Evolutionary conservation across 345 rosid species (phyloP), one percentile per base, ranked within the genome.

Genomic region (Syzygium oleosum): DNA sequence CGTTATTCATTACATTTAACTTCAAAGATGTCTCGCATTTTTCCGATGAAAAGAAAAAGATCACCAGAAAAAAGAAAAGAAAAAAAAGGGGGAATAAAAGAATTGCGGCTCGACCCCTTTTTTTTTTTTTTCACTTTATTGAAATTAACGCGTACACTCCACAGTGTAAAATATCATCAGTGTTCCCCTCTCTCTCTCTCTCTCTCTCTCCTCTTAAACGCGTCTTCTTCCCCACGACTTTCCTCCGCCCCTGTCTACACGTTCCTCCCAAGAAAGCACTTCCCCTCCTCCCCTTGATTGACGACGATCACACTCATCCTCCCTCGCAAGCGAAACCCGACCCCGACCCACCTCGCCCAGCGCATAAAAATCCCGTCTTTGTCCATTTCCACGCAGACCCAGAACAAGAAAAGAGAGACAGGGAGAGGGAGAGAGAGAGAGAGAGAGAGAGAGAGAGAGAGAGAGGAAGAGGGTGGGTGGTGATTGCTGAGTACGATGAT

Each of bases 401-500:
- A 34, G 80, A 19, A 34, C 80, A 41, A 73, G 80, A 9, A 19
- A 34, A 12, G 25, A 46, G 46, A 19, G 46, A 43, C 7, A 43
- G 13, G 49, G 49, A 17, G 49, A 5, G 80, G 1, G 21, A 21
- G 79, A 19, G 79, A 34, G 79, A 16, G 78, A 63, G 46, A 17
- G 46, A 5, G 79, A 1, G 49, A 17, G 49, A 5, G 80, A 34
- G 80, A 17, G 79, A 65, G 38, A 34, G 79, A 17, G 46, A 12
- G 46, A 4, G 46, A 43, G 46, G 46, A 1, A 1, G 46, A 43
- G 46, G 46, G 23, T 55, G 25, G 46, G 46, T 68, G 2, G 46
- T 34, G 2, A 41, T 43, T 13, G 55, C 63, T 12, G 53, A 56
- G 61, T 87, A 87, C 83, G 92, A 93, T 86, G 95, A 90, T 94